Evolutionary conservation across 2,329 filamentous ascomycete species (phyloP).

Genomic region (Hymenoscyphus albidus): DNA sequence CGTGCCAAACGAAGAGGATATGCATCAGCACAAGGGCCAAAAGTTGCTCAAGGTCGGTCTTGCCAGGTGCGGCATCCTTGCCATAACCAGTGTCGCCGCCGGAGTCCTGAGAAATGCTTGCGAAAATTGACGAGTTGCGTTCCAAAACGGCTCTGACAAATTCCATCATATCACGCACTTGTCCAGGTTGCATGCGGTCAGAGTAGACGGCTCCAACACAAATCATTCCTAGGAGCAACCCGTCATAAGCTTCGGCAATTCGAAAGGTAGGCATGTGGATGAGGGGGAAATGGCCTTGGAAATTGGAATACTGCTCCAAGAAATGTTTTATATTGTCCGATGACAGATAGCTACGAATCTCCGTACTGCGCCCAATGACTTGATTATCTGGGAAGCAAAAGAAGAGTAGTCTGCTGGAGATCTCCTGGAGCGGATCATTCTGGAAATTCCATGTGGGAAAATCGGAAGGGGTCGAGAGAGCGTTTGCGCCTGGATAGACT

Average conservation of each 20-base stretch:
- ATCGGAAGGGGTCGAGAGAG: slow-evolving; percentile 35
- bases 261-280: slow-evolving; percentile 70
- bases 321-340: slow-evolving; percentile 68
- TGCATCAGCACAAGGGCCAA: slow-evolving; percentile 63
- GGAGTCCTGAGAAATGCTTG: slow-evolving; percentile 41
- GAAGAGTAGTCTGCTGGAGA: slow-evolving; percentile 53
- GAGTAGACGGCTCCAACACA: slow-evolving; percentile 75
- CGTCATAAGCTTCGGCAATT: slow-evolving; percentile 61
- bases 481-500: slow-evolving; percentile 23
- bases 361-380: slow-evolving; percentile 51
- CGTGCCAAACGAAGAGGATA: slow-evolving; percentile 65
- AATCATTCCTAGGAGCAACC: slow-evolving; percentile 65
- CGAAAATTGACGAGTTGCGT: slow-evolving; percentile 50
- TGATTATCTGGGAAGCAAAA: slow-evolving; percentile 55
- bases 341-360: slow-evolving; percentile 54
- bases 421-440: slow-evolving; percentile 47
- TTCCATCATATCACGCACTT: slow-evolving; percentile 67
- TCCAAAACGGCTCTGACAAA: slow-evolving; percentile 56
- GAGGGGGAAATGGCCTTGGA: slow-evolving; percentile 69
- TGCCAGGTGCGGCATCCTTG: slow-evolving; percentile 37
- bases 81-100: slow-evolving; percentile 40
- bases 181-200: slow-evolving; percentile 52
- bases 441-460: slow-evolving; percentile 41
- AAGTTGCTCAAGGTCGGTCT: slow-evolving; percentile 58
- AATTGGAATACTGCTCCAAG: slow-evolving; percentile 67